These are phyloP conservation scores for Craspedostauros australis DNA, from an alignment of 108 stramenopile species.

Conservation along the genomic window DNA sequence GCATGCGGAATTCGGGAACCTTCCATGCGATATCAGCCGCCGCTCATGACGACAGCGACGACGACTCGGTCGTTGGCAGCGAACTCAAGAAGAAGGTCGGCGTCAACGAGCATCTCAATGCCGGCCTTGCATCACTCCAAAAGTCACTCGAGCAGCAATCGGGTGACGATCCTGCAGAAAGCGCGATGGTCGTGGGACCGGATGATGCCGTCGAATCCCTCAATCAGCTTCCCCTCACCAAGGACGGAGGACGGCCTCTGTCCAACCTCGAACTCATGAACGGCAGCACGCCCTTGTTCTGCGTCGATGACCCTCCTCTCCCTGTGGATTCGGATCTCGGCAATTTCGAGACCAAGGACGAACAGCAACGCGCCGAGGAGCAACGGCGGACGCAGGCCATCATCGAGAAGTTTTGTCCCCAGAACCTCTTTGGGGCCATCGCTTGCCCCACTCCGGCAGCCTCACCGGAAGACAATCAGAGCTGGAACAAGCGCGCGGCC, in stretches of 20 bases:
- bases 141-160: constrained; percentile 17
- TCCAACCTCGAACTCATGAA: constrained; percentile 75
- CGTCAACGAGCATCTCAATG: constrained; percentile 74
- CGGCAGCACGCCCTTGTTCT: constrained; percentile 74
- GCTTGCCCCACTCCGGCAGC: constrained; percentile 74
- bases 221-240: constrained; percentile 16
- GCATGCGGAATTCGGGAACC: too few relatives aligned
- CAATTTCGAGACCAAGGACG: constrained; percentile 76
- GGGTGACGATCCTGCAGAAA: constrained; percentile 20
- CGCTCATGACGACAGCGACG: constrained; percentile 30
- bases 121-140: constrained; percentile 67
- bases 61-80: constrained; percentile 70
- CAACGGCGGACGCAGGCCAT: constrained; percentile 53
- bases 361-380: constrained; percentile 57
- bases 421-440: constrained; percentile 67
- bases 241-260: constrained; percentile 61
- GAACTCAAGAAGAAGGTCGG: constrained; percentile 81
- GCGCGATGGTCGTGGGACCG: constrained; percentile 22
- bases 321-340: constrained; percentile 77
- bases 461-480: constrained; percentile 72
- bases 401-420: constrained; percentile 62
- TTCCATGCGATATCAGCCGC: constrained; percentile 1
- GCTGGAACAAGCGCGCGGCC: constrained; percentile 62
- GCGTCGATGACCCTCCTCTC: constrained; percentile 71
- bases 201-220: constrained; percentile 21